Percentiles rank a stretch among this genome's conserved stretches.
These are phyloP conservation scores for Teunomyces pallodes DNA, from an alignment of 805 yeast species.

Conservation along the genomic window DNA sequence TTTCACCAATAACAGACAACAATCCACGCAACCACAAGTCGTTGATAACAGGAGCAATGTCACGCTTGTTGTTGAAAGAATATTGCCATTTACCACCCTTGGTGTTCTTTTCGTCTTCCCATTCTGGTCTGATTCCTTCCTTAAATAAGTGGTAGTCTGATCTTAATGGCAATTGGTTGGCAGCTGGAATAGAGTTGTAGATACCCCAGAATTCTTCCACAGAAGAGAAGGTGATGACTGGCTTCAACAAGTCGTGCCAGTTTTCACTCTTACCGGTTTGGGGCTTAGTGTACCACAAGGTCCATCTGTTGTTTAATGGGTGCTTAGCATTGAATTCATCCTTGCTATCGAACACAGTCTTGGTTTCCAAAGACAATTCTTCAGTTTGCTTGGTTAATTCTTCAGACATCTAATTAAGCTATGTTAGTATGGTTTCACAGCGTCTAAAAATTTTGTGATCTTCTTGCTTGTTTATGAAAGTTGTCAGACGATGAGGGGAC, in stretches of 20 bases:
- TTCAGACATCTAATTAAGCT: conserved; percentile 34
- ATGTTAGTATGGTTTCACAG: conserved; percentile 7
- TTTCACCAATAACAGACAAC: conserved; percentile 91
- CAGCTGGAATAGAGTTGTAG: conserved; percentile 88
- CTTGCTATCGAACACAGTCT: conserved; percentile 57
- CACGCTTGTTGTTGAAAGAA: conserved; percentile 67
- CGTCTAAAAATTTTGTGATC: neutral
- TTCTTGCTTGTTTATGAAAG: neutral
- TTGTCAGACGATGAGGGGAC: too few species aligned
- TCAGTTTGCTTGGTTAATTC: conserved; percentile 45
- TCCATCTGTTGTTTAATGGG: conserved; percentile 89
- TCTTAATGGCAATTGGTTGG: conserved; percentile 83
- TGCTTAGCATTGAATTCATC: conserved; percentile 76
- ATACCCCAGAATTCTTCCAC: conserved; percentile 99
- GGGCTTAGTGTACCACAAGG: conserved; percentile 97
- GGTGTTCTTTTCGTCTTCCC: conserved; percentile 90
- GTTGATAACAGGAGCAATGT: conserved; percentile 61
- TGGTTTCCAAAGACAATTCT: conserved; percentile 39
- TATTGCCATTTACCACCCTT: conserved; percentile 90
- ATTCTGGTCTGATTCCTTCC: conserved; percentile 93
- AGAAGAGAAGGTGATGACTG: conserved; percentile 87
- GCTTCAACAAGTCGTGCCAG: conserved; percentile 91
- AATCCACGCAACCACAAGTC: conserved; percentile 90
- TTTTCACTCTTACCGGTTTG: conserved; percentile 72
- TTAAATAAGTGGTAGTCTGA: conserved; percentile 95